Conservation (phyloP, 2,329 filamentous ascomycete species). For the Trichophyton schoenleinii region DNA sequence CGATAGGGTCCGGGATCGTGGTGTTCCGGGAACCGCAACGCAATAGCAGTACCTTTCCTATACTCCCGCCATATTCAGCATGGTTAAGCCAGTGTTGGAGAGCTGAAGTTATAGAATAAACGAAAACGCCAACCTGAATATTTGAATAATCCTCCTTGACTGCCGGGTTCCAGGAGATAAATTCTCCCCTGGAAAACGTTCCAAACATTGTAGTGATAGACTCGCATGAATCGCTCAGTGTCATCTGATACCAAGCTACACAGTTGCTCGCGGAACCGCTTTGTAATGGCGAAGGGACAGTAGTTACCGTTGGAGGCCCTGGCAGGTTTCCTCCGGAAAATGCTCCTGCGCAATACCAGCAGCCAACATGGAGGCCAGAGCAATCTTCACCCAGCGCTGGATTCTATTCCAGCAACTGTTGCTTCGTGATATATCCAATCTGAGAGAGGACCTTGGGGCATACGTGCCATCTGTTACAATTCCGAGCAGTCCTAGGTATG, state of each 20-base stretch:
- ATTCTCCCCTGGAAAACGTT: constrained; percentile 7
- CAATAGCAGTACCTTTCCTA: too few relatives aligned
- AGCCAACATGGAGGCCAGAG: not conserved
- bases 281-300: constrained; percentile 6
- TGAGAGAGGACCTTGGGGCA: not conserved
- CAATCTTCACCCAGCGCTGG: not conserved
- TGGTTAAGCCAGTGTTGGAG: too few relatives aligned
- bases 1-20: not conserved
- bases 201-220: constrained; percentile 12
- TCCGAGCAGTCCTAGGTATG: not conserved
- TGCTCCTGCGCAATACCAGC: not conserved
- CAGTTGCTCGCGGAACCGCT: constrained; percentile 10
- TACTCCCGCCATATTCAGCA: too few relatives aligned
- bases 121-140: too few relatives aligned
- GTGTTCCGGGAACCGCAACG: not conserved
- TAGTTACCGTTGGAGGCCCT: not conserved
- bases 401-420: constrained; percentile 9
- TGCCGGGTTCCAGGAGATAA: too few relatives aligned
- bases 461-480: constrained; percentile 3
- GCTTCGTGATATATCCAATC: constrained; percentile 1
- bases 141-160: too few relatives aligned
- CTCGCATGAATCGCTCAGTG: constrained; percentile 13
- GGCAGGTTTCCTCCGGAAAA: not conserved
- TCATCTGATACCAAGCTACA: constrained; percentile 13
- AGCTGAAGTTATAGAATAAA: too few relatives aligned